phyloP scores from a whole-genome alignment of 1,284 basidiomycete species.

The Naganishia sp. region DNA sequence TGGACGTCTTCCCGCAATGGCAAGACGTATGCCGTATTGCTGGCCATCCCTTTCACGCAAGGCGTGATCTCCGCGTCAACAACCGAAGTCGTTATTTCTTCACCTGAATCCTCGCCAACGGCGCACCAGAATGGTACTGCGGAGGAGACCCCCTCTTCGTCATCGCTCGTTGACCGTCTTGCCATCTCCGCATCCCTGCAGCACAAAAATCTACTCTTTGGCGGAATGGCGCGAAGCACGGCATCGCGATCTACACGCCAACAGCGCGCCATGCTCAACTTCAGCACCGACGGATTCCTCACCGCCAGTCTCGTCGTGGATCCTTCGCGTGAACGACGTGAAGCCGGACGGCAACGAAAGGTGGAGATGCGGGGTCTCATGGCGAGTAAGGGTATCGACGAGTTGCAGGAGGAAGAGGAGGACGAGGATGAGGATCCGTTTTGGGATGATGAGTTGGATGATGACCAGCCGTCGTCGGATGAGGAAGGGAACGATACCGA shows the following conservation, averaged over 20 bases:
- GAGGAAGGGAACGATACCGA: constrained; percentile 28
- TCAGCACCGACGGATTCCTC: constrained; percentile 18
- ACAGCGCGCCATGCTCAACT: constrained; percentile 25
- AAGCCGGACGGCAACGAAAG: constrained; percentile 7
- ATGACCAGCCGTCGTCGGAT: constrained; percentile 36
- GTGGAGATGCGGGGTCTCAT: constrained; percentile 10
- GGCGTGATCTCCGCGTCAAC: constrained; percentile 8
- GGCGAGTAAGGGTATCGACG: constrained; percentile 13
- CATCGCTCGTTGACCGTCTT: constrained; percentile 5
- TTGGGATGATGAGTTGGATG: constrained; percentile 34
- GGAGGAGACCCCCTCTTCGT: background rate
- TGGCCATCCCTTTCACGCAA: constrained; percentile 22
- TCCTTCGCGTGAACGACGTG: constrained; percentile 15
- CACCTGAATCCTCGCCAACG: background rate
- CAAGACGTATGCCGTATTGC: constrained; percentile 3
- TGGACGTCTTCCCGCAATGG: constrained; percentile 5
- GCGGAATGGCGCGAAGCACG: constrained; percentile 12
- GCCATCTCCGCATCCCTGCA: constrained; percentile 11
- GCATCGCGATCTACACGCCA: constrained; percentile 17
- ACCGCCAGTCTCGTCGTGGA: constrained; percentile 20
- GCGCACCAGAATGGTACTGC: constrained; percentile 6
- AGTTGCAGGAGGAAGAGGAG: constrained; percentile 37
- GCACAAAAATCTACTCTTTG: background rate
- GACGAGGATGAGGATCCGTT: constrained; percentile 38
- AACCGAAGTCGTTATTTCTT: constrained; percentile 23